These are phyloP conservation scores for Salvia rosmarinus DNA, from an alignment of 257 asterid genomes.

Conservation along the genomic window DNA sequence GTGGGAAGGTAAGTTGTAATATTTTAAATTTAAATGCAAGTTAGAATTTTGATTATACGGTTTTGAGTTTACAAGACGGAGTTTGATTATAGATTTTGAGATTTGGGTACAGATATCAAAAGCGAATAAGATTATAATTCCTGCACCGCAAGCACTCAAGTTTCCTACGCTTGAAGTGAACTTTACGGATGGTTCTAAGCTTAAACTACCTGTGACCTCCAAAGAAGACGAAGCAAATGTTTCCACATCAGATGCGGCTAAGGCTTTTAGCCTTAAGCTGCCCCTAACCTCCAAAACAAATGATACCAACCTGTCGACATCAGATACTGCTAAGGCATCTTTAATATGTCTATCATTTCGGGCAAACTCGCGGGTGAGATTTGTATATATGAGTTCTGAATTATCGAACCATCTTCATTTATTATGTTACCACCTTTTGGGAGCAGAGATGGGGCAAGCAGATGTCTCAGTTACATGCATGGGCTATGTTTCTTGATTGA, in stretches of 20 bases:
- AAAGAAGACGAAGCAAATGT: conserved; percentile 33
- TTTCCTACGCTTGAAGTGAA: conserved; percentile 76
- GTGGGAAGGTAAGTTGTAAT: conserved; percentile 78
- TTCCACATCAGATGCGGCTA: conserved; percentile 44
- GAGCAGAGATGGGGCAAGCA: conserved; percentile 1
- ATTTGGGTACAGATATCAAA: conserved; percentile 54
- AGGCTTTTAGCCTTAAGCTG: conserved; percentile 55
- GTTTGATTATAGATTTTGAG: conserved; percentile 28
- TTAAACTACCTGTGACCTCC: conserved; percentile 64
- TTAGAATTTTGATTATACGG: neutral
- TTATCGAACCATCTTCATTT: neutral
- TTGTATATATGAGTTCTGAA: neutral
- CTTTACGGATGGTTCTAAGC: conserved; percentile 54
- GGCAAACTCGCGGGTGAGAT: conserved; percentile 67
- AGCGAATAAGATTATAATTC: conserved; percentile 80
- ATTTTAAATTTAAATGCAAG: neutral
- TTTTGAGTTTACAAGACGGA: conserved; percentile 9
- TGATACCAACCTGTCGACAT: conserved; percentile 34
- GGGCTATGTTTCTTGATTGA: conserved; percentile 2
- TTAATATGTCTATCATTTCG: conserved; percentile 82
- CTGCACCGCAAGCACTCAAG: conserved; percentile 70
- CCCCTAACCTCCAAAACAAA: conserved; percentile 51
- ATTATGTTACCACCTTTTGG: conserved; percentile 12
- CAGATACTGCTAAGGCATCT: conserved; percentile 58
- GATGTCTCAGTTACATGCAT: neutral